Evolutionary conservation across 768 basidiomycete genomes (phyloP).

Genomic region (Russula sp.): DNA sequence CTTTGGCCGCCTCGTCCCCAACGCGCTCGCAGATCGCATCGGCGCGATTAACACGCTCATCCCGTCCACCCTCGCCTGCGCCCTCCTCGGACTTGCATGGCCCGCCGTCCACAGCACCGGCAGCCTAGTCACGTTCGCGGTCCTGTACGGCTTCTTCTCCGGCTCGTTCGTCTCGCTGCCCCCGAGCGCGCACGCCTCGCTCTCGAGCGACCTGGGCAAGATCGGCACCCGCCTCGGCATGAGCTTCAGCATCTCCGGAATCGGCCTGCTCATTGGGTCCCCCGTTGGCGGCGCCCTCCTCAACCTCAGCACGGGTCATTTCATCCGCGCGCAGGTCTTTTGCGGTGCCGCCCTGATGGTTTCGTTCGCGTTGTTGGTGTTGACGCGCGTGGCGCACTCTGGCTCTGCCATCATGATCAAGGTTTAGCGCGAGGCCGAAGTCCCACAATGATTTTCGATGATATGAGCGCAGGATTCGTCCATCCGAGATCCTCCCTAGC

Average conservation of each 20-base stretch:
- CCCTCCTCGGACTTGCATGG: conserved; percentile 30
- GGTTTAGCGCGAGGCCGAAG: not conserved
- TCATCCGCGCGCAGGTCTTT: conserved; percentile 15
- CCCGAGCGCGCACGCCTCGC: conserved; percentile 5
- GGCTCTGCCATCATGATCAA: conserved; percentile 5
- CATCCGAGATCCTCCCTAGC: not conserved
- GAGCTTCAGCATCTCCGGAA: conserved; percentile 21
- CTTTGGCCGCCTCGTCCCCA: conserved; percentile 30
- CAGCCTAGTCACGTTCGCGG: conserved; percentile 30
- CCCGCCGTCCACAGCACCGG: conserved; percentile 27
- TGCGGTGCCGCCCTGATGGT: conserved; percentile 7
- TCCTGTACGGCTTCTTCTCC: conserved; percentile 37
- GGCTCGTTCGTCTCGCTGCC: conserved; percentile 21
- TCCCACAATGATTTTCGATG: not conserved
- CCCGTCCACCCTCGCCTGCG: conserved; percentile 25
- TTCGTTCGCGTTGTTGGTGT: not conserved
- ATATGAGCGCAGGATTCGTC: not conserved
- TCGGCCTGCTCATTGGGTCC: conserved; percentile 24
- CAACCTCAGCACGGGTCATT: conserved; percentile 14
- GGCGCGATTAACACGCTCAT: conserved; percentile 31
- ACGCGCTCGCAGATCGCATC: conserved; percentile 28
- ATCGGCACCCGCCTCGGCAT: conserved; percentile 27
- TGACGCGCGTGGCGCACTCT: conserved; percentile 6
- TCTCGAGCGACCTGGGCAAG: conserved; percentile 15
- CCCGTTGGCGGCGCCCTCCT: conserved; percentile 25